These are phyloP conservation scores for Bathelium albidoporum DNA, from an alignment of 495 filamentous ascomycete genomes.

Conservation along the genomic window DNA sequence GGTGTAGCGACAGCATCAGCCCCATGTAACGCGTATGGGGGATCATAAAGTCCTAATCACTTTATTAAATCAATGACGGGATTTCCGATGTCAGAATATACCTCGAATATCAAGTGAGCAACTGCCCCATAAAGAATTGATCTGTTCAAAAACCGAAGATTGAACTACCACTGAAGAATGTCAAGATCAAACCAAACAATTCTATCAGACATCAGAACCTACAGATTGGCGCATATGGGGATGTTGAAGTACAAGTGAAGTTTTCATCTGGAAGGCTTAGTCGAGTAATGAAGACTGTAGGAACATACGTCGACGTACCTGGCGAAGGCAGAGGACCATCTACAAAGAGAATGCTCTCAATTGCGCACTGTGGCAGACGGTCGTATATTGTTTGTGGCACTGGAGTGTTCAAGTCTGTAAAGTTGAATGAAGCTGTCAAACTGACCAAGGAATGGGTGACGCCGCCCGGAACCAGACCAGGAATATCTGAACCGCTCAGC, in stretches of 20 bases:
- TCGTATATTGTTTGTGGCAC: neutral
- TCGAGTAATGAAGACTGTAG: neutral
- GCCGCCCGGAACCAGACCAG: neutral
- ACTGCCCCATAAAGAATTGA: neutral
- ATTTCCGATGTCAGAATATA: neutral
- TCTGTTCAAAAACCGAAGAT: neutral
- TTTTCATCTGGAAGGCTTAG: neutral
- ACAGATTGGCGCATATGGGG: neutral
- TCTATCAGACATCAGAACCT: neutral
- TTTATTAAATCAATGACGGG: neutral
- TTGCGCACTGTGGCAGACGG: neutral
- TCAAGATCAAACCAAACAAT: neutral
- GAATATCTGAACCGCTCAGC: neutral
- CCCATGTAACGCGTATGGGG: neutral
- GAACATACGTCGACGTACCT: neutral
- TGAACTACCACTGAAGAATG: neutral
- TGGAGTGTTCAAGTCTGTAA: neutral
- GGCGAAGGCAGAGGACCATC: neutral
- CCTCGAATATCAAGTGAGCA: conserved; percentile 2
- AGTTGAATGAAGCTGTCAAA: neutral
- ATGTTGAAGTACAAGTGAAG: neutral
- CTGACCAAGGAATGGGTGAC: neutral
- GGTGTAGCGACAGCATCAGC: neutral
- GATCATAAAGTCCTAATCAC: neutral
- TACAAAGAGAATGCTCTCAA: neutral